Conservation (phyloP, 2,329 filamentous ascomycete genomes). For the Xylariales sp. region DNA sequence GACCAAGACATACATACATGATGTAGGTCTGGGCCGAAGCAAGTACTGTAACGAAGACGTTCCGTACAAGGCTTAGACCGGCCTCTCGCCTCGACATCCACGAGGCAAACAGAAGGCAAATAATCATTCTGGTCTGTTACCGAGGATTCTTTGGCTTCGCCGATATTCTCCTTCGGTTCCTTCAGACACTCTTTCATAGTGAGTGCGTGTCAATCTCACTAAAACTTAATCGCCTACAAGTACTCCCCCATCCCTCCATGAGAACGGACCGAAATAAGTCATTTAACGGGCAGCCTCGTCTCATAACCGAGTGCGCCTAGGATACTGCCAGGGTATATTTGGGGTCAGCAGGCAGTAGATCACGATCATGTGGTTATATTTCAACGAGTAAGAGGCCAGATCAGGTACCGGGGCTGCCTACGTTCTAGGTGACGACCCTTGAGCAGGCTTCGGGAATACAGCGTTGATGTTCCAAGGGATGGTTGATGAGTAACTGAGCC, state of each 20-base stretch:
- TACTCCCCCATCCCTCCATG: neutral
- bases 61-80: neutral
- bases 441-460: conserved; percentile 7
- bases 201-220: conserved; percentile 2
- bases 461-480: conserved; percentile 5
- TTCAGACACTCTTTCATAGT: too few species aligned
- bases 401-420: neutral
- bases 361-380: conserved; percentile 28
- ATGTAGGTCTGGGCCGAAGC: conserved; percentile 15
- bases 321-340: conserved; percentile 3
- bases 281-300: conserved; percentile 12
- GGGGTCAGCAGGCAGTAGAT: conserved; percentile 13
- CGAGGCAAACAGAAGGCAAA: conserved; percentile 1
- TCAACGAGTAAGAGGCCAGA: conserved; percentile 9
- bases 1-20: conserved; percentile 13
- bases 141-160: neutral
- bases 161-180: neutral
- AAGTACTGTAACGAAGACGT: neutral
- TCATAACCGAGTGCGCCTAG: conserved; percentile 2
- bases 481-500: conserved; percentile 17
- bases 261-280: neutral
- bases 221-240: conserved; percentile 9
- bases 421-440: neutral
- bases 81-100: neutral
- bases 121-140: neutral